Base-by-base conservation (phyloP, 495 filamentous ascomycete genomes). In the Aspergillus leporis region DNA sequence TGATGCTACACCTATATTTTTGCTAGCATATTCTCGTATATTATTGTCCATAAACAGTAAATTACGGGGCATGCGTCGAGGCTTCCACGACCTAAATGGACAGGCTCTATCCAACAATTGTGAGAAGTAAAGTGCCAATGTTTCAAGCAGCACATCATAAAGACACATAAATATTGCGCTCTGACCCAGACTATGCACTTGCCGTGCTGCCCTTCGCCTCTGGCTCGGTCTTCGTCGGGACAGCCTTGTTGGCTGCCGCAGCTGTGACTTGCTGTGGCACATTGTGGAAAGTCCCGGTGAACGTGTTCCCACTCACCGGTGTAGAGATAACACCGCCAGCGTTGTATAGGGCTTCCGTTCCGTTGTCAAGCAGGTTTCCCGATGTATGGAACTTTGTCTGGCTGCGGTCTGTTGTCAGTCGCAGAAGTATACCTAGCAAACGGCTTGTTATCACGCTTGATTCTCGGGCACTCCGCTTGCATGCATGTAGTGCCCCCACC, bases 361-460 rank as follows among this genome's bases (percentile, higher is more conserved):
- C 62, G 36, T 64, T 67, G 2, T 18, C 38, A 2, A 55, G 66
- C 19, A 65, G 16, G 4, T 56, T 47, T 1, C 43, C 55, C 0
- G 60, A 57, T n/a, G 38, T 40, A 9, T 63, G 61, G 34, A 61
- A 66, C 7, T 50, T 48, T 14, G 50, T 53, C 5, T 49, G 18
- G 10, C 53, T 18, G 59, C 61, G 7, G 62, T 62, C 9, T 40
- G 12, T 57, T 70, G 66, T 23, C 69, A 70, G 55, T 70, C 66
- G 53, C 68, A 68, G 25, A 63, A 65, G 51, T 70, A 70, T 45
- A 60, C 60, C 63, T 68, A n/a, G 34, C 8, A 41, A 16, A 1
- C 31, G 3, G 28, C 7, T 34, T 50, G 16, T 3, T 7, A 38
- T 14, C 9, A 50, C n/a, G n/a, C n/a, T n/a, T n/a, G n/a, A n/a